Evolutionary conservation across 192 early-diverging fungal species (phyloP), one percentile per base, ranked within the genome.

Genomic region (Rhizoclosmatium sp.): DNA sequence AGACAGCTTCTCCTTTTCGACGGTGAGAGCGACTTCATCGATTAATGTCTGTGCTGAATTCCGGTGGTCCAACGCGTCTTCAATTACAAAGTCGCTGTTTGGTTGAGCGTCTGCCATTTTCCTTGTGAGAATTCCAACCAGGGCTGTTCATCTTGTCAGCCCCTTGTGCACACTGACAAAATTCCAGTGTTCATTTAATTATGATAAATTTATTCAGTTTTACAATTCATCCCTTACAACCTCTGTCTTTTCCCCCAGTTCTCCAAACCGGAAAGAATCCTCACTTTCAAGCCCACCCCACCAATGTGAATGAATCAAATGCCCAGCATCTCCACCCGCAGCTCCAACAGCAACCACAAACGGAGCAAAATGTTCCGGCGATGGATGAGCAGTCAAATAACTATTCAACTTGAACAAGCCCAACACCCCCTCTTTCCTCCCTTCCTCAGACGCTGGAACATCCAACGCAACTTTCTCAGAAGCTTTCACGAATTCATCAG

Each of bases 321-420:
- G 10, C 9, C 39, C 58, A 19, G 23, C 21, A 75, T 75, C 72
- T 21, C 62, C 72, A 39, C 72, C 72, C 1, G 39, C 66, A 14
- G 86, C 86, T 7, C 86, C 86, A 3, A 84, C 86, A 3, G 66
- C 80, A 9, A 88, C 87, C 19, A 83, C 46, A 45, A 87, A 40
- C 3, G 87, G 87, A 69, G 87, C 76, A 41, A 87, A 82, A 75
- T 88, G 85, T 70, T 88, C 87, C 3, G 79, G 78, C 16, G 47
- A 14, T 2, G 82, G 85, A 79, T 88, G 87, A 0, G 78, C 68
- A 46, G 59, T 65, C 19, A 14, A 23, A 71, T 69, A 81, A 23
- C 23, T 60, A 3, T 4, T 4, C 16, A 59, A 23, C 45, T 56
- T 60, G 44, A 48, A 51, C 39, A 70, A 23, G 4, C 14, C 54